These are phyloP conservation scores for Laguncularia racemosa DNA, from an alignment of 345 rosid species.

Conservation along the genomic window DNA sequence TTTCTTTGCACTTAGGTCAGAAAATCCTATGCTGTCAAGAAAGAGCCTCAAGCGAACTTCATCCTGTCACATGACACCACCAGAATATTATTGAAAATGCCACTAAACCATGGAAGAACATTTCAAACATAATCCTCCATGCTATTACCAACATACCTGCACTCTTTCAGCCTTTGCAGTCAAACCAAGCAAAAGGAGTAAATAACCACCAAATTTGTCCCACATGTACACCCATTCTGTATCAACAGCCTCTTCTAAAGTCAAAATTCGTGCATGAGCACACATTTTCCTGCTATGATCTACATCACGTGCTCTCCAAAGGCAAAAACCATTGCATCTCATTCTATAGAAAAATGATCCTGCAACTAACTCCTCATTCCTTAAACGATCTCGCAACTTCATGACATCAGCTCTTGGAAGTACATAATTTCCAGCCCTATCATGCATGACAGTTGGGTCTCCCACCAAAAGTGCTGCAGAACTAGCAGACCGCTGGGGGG, in stretches of 20 bases:
- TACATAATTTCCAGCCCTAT: constrained; percentile 91
- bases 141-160: constrained; percentile 40
- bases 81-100: constrained; percentile 1
- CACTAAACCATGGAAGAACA: constrained; percentile 7
- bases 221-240: constrained; percentile 99
- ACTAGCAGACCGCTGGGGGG: constrained; percentile 99
- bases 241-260: constrained; percentile 98
- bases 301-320: constrained; percentile 47
- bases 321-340: constrained; percentile 52
- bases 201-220: constrained; percentile 99
- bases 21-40: constrained; percentile 96
- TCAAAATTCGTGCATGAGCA: constrained; percentile 94
- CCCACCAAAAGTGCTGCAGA: constrained; percentile 98
- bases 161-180: constrained; percentile 95
- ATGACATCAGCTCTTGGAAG: constrained; percentile 99
- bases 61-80: constrained; percentile 42
- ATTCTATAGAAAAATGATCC: constrained; percentile 69
- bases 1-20: constrained; percentile 96
- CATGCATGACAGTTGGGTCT: constrained; percentile 89
- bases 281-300: constrained; percentile 97
- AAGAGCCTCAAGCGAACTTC: constrained; percentile 97
- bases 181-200: constrained; percentile 91
- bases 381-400: constrained; percentile 93
- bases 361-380: constrained; percentile 82
- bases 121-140: constrained; percentile 9